Evolutionary conservation across 176 grass and related monocot species (phyloP).

Genomic region (Miscanthus lutarioriparius): DNA sequence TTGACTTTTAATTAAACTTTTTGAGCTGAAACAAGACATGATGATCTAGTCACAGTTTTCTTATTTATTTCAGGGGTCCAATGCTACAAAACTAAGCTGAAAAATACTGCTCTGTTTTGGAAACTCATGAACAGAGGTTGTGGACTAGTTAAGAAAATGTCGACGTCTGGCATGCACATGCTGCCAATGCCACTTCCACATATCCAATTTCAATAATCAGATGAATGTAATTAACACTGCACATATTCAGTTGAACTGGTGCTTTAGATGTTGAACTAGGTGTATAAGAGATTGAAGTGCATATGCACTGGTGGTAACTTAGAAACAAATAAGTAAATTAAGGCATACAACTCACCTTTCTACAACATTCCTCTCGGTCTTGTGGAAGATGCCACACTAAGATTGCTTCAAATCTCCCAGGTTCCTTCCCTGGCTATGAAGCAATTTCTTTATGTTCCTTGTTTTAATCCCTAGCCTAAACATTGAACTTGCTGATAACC

Average conservation of each 20-base stretch:
- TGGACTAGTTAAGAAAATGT: constrained; percentile 4
- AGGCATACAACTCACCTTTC: constrained; percentile 31
- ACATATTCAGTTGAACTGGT: background rate
- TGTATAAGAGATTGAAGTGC: background rate
- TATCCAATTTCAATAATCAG: constrained; percentile 1
- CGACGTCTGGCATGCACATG: constrained; percentile 3
- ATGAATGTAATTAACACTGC: background rate
- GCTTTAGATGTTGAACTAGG: background rate
- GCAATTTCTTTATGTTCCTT: background rate
- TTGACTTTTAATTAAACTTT: constrained; percentile 1
- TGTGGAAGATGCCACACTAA: background rate
- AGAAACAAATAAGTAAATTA: constrained; percentile 11
- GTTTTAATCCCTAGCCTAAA: too few relatives aligned
- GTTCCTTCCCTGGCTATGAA: constrained; percentile 41
- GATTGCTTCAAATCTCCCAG: constrained; percentile 11
- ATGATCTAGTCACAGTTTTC: background rate
- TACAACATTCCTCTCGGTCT: constrained; percentile 13
- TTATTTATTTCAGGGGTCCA: background rate
- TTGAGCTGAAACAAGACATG: background rate
- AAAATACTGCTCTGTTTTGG: background rate
- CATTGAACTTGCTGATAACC: too few relatives aligned
- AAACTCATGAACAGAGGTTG: background rate
- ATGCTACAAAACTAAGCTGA: background rate
- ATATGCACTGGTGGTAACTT: background rate
- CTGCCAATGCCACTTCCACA: background rate